These are phyloP conservation scores for Teratosphaeria epicoccoides DNA, from an alignment of 2,329 filamentous ascomycete species.

Conservation along the genomic window DNA sequence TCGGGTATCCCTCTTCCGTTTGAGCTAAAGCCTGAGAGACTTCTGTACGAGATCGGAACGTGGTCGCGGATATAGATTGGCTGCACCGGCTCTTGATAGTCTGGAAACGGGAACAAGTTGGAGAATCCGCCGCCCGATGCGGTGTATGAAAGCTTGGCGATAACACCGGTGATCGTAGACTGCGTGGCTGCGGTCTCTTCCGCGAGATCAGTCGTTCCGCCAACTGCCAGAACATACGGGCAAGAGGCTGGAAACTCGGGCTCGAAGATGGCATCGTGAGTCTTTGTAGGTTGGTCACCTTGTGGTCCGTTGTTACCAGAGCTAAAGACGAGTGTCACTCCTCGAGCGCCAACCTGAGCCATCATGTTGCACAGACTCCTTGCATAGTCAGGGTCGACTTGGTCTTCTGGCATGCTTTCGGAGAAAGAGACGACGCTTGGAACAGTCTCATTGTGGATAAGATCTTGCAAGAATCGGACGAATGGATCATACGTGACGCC, in stretches of 20 bases:
- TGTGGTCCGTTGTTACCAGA: conserved; percentile 47
- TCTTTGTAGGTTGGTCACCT: conserved; percentile 20
- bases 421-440: conserved; percentile 16
- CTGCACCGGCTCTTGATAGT: conserved; percentile 29
- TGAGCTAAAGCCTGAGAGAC: conserved; percentile 31
- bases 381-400: conserved; percentile 38
- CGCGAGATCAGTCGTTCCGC: conserved; percentile 22
- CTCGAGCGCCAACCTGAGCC: conserved; percentile 53
- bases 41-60: conserved; percentile 15
- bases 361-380: conserved; percentile 52
- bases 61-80: conserved; percentile 21
- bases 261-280: conserved; percentile 34
- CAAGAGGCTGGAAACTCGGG: conserved; percentile 38
- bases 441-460: conserved; percentile 14
- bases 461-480: conserved; percentile 15
- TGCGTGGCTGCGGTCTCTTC: conserved; percentile 16
- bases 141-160: conserved; percentile 8
- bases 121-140: conserved; percentile 30
- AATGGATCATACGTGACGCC: conserved; percentile 15
- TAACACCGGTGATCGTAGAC: conserved; percentile 6
- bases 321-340: conserved; percentile 50
- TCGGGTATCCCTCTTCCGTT: conserved; percentile 35
- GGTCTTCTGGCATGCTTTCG: conserved; percentile 12
- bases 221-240: conserved; percentile 37
- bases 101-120: conserved; percentile 22